Evolutionary conservation across 257 asterid species (phyloP), one percentile per base, ranked within the genome.

Genomic region (Jaltomata sinuosa): DNA sequence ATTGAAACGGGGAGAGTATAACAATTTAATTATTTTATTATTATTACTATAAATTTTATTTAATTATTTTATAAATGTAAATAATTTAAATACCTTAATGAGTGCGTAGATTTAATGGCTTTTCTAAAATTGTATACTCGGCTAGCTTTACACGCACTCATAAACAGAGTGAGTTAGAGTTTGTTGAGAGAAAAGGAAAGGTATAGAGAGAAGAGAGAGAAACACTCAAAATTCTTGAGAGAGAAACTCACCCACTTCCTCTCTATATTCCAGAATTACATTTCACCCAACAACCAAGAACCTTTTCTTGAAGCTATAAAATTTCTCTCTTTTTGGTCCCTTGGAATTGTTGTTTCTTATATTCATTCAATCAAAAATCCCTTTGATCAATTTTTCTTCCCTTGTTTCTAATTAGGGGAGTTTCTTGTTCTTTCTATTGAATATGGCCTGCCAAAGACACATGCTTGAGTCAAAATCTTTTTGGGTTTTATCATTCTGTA

Each of bases 121-220:
- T 55, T 55, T 8, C 27, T 21, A 55, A 55, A 55, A 21, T 21
- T 55, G 64, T 55, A 55, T 3, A n/a, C n/a, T 1, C 11, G 64
- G 64, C 14, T n/a, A 55, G 6, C 77, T 36, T 36, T 68, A 68
- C 29, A 68, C 78, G 29, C 27, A 36, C 29, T 68, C 29, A 19
- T 25, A 25, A 25, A 25, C 61, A 4, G 25, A 45, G 25, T 32
- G 76, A 15, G 25, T 67, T 67, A 67, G 85, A 22, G 84, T 92
- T 90, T 89, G 93, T 89, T 87, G 91, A 79, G 84, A 40, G 91
- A 91, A 84, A 89, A 87, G 61, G 92, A 90, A 87, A 92, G 92
- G 85, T 54, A 74, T 7, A 14, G 22, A 42, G 3, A 74, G 0
- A 42, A n/a, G 87, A 88, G 91, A 88, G 89, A 88, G 87, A 89